Conservation (phyloP, 768 basidiomycete species). For the Grammothele lineata region DNA sequence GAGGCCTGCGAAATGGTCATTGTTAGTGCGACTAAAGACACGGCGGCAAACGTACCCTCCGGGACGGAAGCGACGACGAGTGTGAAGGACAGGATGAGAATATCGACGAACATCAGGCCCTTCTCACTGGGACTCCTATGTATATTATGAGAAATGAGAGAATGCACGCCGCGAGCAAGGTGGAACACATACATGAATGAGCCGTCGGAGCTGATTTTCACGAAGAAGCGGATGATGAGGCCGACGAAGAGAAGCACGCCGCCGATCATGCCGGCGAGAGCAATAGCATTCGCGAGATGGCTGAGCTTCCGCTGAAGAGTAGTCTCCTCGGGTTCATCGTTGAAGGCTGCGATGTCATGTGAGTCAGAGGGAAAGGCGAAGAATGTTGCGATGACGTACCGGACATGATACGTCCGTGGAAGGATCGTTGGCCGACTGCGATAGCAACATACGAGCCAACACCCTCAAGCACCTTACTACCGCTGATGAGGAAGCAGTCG, state of each 20-base stretch:
- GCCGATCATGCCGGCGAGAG: constrained; percentile 79
- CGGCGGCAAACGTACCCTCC: constrained; percentile 44
- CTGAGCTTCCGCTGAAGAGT: constrained; percentile 95
- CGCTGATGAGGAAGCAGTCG: constrained; percentile 90
- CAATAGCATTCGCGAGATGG: constrained; percentile 87
- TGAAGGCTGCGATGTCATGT: constrained; percentile 53
- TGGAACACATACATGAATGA: constrained; percentile 29
- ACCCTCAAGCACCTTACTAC: constrained; percentile 91
- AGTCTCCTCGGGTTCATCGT: constrained; percentile 81
- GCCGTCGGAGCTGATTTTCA: constrained; percentile 63
- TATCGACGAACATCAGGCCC: constrained; percentile 86
- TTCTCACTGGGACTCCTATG: constrained; percentile 70
- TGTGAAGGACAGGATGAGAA: constrained; percentile 92
- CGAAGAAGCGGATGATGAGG: constrained; percentile 93
- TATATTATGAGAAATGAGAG: no score
- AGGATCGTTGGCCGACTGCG: constrained; percentile 86
- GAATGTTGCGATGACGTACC: constrained; percentile 46
- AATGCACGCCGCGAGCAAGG: no score
- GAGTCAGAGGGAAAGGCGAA: not conserved
- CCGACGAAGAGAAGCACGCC: constrained; percentile 77
- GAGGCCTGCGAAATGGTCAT: constrained; percentile 52
- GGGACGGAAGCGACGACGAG: constrained; percentile 85
- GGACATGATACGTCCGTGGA: constrained; percentile 98
- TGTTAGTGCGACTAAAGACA: constrained; percentile 8
- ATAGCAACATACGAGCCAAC: constrained; percentile 91